phyloP scores from a whole-genome alignment of 2,329 filamentous ascomycete species.

The Aspergillus fumigatiaffinis region DNA sequence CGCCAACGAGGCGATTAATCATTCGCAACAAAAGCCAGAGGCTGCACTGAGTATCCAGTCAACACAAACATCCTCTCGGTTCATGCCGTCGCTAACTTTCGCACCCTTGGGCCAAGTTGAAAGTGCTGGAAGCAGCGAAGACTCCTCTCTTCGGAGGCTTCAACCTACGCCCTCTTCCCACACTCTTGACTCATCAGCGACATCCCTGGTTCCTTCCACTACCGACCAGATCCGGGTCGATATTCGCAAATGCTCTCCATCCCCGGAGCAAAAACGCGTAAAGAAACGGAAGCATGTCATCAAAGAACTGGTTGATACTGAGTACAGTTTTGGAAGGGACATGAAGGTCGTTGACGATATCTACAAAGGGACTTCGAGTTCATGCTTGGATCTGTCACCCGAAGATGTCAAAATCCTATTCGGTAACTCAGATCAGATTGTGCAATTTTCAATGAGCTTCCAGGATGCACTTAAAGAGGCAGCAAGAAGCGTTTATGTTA shows the following conservation, averaged over 20 bases:
- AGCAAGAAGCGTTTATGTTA: constrained; percentile 72
- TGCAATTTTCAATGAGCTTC: constrained; percentile 78
- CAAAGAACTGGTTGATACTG: constrained; percentile 89
- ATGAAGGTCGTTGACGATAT: constrained; percentile 98
- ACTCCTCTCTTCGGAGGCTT: constrained; percentile 32
- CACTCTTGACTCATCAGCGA: constrained; percentile 34
- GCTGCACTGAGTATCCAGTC: background rate
- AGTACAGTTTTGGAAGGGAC: constrained; percentile 84
- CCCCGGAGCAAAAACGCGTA: constrained; percentile 53
- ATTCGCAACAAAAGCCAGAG: constrained; percentile 2
- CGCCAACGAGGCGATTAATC: constrained; percentile 9
- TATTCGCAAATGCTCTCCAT: constrained; percentile 26
- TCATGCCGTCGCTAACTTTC: constrained; percentile 8
- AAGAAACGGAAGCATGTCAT: constrained; percentile 78
- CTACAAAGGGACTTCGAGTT: constrained; percentile 87
- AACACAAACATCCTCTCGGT: constrained; percentile 14
- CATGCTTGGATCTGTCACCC: constrained; percentile 71
- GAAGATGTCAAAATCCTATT: constrained; percentile 90
- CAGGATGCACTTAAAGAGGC: constrained; percentile 76
- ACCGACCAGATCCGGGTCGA: constrained; percentile 20
- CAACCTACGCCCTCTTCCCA: constrained; percentile 27
- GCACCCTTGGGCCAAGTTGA: constrained; percentile 20
- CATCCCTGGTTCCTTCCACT: constrained; percentile 33
- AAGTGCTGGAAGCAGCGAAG: constrained; percentile 33
- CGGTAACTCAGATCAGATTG: constrained; percentile 86